phyloP scores from a whole-genome alignment of 805 yeast genomes.

The Saccharomycopsis sp. region DNA sequence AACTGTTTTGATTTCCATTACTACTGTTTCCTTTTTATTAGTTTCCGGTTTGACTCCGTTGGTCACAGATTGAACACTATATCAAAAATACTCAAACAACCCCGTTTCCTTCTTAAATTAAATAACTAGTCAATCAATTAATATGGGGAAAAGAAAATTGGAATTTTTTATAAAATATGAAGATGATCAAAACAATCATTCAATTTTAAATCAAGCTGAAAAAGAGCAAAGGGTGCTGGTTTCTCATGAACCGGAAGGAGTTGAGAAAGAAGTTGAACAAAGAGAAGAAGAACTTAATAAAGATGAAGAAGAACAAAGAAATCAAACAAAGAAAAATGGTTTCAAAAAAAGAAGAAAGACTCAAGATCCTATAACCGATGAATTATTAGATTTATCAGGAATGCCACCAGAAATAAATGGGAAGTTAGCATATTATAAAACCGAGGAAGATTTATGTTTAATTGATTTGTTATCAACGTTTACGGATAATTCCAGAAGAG shows the following conservation, averaged over 20 bases:
- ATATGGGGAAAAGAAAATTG: neutral
- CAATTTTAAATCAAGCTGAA: neutral
- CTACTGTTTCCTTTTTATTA: no score
- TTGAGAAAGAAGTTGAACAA: neutral
- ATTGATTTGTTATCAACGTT: constrained; percentile 5
- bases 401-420: neutral
- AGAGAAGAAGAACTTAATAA: neutral
- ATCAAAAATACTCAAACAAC: no score
- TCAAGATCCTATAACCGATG: neutral
- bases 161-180: neutral
- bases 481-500: neutral
- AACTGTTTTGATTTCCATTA: no score
- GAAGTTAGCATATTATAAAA: constrained; percentile 8
- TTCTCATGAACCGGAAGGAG: no score
- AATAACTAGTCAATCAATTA: no score
- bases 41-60: no score
- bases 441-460: constrained; percentile 11
- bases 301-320: neutral
- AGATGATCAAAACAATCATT: neutral
- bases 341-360: neutral
- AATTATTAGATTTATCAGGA: neutral
- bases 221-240: neutral
- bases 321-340: neutral
- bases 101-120: no score
- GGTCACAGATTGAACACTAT: no score